phyloP scores from a whole-genome alignment of 1,284 basidiomycete genomes.

The Ustilago loliicola region DNA sequence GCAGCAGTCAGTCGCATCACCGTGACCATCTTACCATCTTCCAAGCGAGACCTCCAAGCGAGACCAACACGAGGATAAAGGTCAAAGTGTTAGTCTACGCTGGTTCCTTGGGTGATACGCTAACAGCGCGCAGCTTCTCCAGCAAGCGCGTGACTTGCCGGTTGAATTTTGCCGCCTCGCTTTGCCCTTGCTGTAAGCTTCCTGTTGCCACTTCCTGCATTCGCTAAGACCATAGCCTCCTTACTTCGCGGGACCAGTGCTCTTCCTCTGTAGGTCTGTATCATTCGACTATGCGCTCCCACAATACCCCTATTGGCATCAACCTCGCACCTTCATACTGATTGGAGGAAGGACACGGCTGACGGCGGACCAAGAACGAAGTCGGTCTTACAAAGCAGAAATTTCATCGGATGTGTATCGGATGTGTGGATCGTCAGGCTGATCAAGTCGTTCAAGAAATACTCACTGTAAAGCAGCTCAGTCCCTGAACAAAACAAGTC shows the following conservation, averaged over 20 bases:
- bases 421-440: too few relatives aligned
- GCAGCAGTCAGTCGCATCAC: neutral
- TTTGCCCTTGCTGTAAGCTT: neutral
- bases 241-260: neutral
- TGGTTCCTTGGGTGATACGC: neutral
- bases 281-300: neutral
- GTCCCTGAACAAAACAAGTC: too few relatives aligned
- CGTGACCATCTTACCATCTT: neutral
- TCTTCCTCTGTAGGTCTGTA: neutral
- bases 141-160: conserved; percentile 10
- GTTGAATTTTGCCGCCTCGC: conserved; percentile 6
- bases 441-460: too few relatives aligned
- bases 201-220: neutral
- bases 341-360: too few relatives aligned
- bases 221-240: conserved; percentile 7
- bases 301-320: neutral
- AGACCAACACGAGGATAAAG: conserved; percentile 18
- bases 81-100: conserved; percentile 17
- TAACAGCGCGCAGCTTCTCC: neutral
- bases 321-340: too few relatives aligned
- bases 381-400: too few relatives aligned
- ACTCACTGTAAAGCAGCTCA: too few relatives aligned
- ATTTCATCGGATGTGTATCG: too few relatives aligned
- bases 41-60: conserved; percentile 33
- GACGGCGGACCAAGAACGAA: too few relatives aligned